phyloP scores from a whole-genome alignment of 148 eudicot species.

The Chenopodium quinoa region DNA sequence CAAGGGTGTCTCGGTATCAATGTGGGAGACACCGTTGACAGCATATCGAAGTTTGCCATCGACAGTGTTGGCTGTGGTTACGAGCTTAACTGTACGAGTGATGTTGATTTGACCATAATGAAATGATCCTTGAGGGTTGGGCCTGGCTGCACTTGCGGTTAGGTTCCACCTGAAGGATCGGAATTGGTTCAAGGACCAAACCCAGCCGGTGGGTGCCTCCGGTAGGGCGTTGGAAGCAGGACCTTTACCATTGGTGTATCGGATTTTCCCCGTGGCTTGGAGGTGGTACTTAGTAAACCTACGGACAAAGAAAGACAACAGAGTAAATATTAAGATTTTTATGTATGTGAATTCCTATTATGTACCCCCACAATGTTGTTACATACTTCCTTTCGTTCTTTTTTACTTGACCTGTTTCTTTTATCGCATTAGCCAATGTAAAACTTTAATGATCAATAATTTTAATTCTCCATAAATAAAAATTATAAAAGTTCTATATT shows the following conservation, averaged over 20 bases:
- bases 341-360: no score
- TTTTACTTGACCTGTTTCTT: no score
- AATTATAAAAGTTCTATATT: no score
- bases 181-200: slow-evolving; percentile 67
- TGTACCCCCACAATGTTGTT: no score
- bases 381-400: no score
- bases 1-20: slow-evolving; percentile 37
- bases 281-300: slow-evolving; percentile 50
- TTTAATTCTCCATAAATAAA: no score
- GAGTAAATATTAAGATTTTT: no score
- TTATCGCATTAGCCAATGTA: no score
- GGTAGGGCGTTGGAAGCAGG: slow-evolving; percentile 48
- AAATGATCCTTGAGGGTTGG: slow-evolving; percentile 69
- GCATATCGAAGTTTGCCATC: slow-evolving; percentile 54
- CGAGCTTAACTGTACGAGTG: slow-evolving; percentile 44
- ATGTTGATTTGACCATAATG: slow-evolving; percentile 55
- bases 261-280: slow-evolving; percentile 43
- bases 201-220: slow-evolving; percentile 50
- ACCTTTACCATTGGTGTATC: slow-evolving; percentile 34
- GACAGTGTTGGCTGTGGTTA: slow-evolving; percentile 28
- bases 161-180: slow-evolving; percentile 64
- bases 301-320: not conserved
- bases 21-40: slow-evolving; percentile 56
- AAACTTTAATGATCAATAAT: no score
- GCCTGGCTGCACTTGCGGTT: slow-evolving; percentile 70